Evolutionary conservation across 805 yeast species (phyloP), one percentile per base, ranked within the genome.

Genomic region (Lipomyces yamanashiensis): DNA sequence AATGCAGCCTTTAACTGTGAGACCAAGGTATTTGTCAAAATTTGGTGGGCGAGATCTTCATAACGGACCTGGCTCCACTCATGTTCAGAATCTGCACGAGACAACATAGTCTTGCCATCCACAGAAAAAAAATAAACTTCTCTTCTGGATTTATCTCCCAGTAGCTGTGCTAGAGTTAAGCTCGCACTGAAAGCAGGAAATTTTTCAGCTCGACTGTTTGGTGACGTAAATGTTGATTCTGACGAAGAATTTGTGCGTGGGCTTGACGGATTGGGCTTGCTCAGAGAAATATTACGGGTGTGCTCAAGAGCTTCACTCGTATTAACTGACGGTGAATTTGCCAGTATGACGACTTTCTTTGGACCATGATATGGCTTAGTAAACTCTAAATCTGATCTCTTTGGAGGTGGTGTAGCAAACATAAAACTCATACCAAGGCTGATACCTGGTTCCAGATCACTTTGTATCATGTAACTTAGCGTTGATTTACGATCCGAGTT

Each of bases 141-240:
- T 15, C 40, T 50, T 15, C 19, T 5, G 6, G 33, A 19, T 15
- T 9, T 19, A 12, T 48, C 17, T 17, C 56, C 61, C 21, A 58
- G 61, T n/a, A 50, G 13, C 10, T 51, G 34, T 15, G 19, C 21
- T n/a, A 59, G 37, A 2, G 62, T 50, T 5, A 59, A 23, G 2
- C 48, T 28, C 28, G 62, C 58, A 34, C 41, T 48, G 41, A 59
- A 59, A 13, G 48, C 17, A 8, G 63, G 63, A n/a, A 45, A 51
- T n/a, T 50, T 40, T 10, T 47, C 55, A 12, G 63, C 59, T 10
- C 48, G 21, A 10, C 51, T 39, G 19, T 59, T 54, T 7, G 63
- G 63, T 10, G 63, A 59, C 10, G 63, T 54, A 50, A 47, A 59
- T 21, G 63, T 54, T 19, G 63, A 59, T 4, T 36, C 21, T 21